Conservation (phyloP, 2,329 filamentous ascomycete genomes). For the Xenoacremonium recifei region DNA sequence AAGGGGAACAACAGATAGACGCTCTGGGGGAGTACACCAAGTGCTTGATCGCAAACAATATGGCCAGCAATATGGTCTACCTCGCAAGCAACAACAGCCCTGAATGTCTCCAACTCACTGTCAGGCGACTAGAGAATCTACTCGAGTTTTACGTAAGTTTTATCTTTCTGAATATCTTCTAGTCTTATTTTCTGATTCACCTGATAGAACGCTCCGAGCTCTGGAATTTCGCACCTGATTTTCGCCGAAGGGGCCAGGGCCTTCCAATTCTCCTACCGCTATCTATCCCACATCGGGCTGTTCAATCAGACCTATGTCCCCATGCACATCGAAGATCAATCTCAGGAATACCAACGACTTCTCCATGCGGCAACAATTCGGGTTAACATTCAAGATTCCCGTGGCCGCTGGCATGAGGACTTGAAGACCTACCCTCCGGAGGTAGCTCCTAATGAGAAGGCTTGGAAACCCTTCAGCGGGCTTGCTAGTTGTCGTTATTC, state of each 20-base stretch:
- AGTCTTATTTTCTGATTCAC: constrained; percentile 8
- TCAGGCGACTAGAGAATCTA: neutral
- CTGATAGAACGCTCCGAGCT: constrained; percentile 12
- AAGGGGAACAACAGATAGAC: too few relatives aligned
- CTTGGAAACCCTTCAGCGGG: constrained; percentile 6
- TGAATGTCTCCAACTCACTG: neutral
- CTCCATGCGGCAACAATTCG: constrained; percentile 18
- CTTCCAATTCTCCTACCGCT: constrained; percentile 20
- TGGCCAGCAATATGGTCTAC: constrained; percentile 26
- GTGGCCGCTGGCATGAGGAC: constrained; percentile 7
- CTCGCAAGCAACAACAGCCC: constrained; percentile 19
- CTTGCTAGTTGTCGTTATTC: constrained; percentile 18
- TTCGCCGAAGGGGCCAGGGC: constrained; percentile 12
- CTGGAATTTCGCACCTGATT: constrained; percentile 21
- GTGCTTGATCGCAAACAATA: constrained; percentile 28
- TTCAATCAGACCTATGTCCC: constrained; percentile 24
- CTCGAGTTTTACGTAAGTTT: neutral
- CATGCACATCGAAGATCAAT: neutral
- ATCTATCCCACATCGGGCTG: constrained; percentile 26
- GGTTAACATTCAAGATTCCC: constrained; percentile 8
- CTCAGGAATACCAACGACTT: constrained; percentile 17
- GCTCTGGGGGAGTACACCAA: constrained; percentile 3
- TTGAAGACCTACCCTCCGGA: constrained; percentile 7
- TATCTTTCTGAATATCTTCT: neutral
- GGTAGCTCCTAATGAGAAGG: neutral